phyloP scores from a whole-genome alignment of 2,329 filamentous ascomycete species.

The Ascochyta clinopodiicola region DNA sequence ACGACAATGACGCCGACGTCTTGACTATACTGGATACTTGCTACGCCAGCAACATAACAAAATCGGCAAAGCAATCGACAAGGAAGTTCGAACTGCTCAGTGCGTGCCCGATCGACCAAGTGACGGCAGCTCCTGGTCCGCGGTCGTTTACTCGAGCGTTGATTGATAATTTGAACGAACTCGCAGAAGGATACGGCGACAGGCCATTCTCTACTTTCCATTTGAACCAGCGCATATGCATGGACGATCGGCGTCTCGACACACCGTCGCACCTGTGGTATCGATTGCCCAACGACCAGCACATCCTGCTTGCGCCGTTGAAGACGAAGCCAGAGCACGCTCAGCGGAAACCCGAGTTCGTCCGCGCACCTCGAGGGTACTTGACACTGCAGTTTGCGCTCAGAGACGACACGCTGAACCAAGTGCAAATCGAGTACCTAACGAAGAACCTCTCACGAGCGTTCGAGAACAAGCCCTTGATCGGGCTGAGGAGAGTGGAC shows the following conservation, averaged over 20 bases:
- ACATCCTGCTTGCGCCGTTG: constrained; percentile 42
- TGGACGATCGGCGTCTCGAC: constrained; percentile 33
- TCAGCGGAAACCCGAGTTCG: constrained; percentile 12
- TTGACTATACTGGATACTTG: constrained; percentile 50
- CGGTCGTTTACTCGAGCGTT: constrained; percentile 46
- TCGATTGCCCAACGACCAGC: constrained; percentile 33
- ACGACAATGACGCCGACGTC: constrained; percentile 43
- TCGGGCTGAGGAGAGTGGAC: constrained; percentile 41
- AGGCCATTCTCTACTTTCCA: constrained; percentile 40
- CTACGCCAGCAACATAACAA: constrained; percentile 45
- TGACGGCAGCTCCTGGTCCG: constrained; percentile 37
- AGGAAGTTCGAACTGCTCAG: constrained; percentile 44
- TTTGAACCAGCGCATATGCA: constrained; percentile 36
- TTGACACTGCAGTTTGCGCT: constrained; percentile 44
- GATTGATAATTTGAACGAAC: constrained; percentile 38
- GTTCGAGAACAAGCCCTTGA: constrained; percentile 33
- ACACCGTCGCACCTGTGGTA: constrained; percentile 39
- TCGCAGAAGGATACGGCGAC: constrained; percentile 28
- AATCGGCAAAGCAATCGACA: constrained; percentile 31
- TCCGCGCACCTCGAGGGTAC: constrained; percentile 31
- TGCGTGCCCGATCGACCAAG: constrained; percentile 36
- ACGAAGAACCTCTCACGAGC: constrained; percentile 35
- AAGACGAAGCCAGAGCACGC: constrained; percentile 18
- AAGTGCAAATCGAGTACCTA: constrained; percentile 40
- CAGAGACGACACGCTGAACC: constrained; percentile 30